Percentiles rank a stretch among this genome's conserved stretches.
Evolutionary conservation across 2,329 filamentous ascomycete species (phyloP).

Genomic region (Fulvia fulva): DNA sequence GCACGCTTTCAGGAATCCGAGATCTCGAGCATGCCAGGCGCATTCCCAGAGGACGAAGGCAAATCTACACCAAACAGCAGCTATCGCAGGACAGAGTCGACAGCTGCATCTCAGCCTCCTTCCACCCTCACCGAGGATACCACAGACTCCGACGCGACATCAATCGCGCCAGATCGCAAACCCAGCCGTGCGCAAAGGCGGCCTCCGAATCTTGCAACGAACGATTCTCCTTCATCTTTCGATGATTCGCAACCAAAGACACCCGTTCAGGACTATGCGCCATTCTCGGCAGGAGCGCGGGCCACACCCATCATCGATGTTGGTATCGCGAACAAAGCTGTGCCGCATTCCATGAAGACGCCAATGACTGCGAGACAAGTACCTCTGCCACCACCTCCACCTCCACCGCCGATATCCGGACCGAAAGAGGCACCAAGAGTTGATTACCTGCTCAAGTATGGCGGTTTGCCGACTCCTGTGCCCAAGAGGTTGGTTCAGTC

Average conservation of each 20-base stretch:
- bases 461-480: slow-evolving; percentile 68
- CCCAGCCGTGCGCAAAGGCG: slow-evolving; percentile 27
- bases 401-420: slow-evolving; percentile 63
- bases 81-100: slow-evolving; percentile 31
- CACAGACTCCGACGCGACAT: slow-evolving; percentile 46
- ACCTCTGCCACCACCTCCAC: slow-evolving; percentile 63
- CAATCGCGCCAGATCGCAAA: slow-evolving; percentile 40
- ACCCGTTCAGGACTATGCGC: slow-evolving; percentile 36
- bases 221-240: slow-evolving; percentile 39
- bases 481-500: slow-evolving; percentile 69
- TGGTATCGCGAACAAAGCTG: slow-evolving; percentile 41
- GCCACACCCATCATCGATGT: slow-evolving; percentile 40
- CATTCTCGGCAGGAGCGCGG: slow-evolving; percentile 36
- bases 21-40: slow-evolving; percentile 38
- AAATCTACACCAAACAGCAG: slow-evolving; percentile 38
- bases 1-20: slow-evolving; percentile 38
- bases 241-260: slow-evolving; percentile 46
- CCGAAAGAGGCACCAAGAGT: slow-evolving; percentile 72
- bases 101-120: slow-evolving; percentile 33
- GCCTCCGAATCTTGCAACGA: slow-evolving; percentile 27
- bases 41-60: slow-evolving; percentile 35
- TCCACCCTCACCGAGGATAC: slow-evolving; percentile 41
- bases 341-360: slow-evolving; percentile 36
- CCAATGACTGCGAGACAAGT: slow-evolving; percentile 26
- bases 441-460: slow-evolving; percentile 87